phyloP scores from a whole-genome alignment of 1,284 basidiomycete genomes.

The Naganishia liquefaciens region DNA sequence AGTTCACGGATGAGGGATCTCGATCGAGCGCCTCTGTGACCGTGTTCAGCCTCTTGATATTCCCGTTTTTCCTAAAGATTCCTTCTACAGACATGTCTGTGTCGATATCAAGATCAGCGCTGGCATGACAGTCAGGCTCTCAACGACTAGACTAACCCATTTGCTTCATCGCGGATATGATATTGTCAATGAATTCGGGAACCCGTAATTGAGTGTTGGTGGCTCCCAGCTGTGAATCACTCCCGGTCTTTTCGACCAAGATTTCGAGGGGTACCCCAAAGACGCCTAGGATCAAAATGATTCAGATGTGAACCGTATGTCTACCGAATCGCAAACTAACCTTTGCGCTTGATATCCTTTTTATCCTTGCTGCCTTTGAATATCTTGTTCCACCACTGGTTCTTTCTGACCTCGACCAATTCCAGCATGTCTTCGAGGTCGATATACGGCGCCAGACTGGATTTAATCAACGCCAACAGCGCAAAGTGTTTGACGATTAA shows the following conservation, averaged over 20 bases:
- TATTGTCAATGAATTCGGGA: slow-evolving; percentile 96
- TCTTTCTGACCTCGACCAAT: slow-evolving; percentile 88
- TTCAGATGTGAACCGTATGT: slow-evolving; percentile 9
- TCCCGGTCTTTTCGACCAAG: slow-evolving; percentile 91
- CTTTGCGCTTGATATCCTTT: slow-evolving; percentile 83
- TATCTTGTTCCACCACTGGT: slow-evolving; percentile 93
- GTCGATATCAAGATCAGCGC: slow-evolving; percentile 11
- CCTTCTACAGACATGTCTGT: slow-evolving; percentile 97
- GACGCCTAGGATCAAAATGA: slow-evolving; percentile 60
- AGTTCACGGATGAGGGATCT: slow-evolving; percentile 83
- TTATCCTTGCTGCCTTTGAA: slow-evolving; percentile 91
- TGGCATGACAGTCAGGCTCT: background rate
- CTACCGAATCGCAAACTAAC: slow-evolving; percentile 55
- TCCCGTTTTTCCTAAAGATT: slow-evolving; percentile 98
- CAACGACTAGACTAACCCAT: slow-evolving; percentile 81
- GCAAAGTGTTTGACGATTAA: slow-evolving; percentile 92
- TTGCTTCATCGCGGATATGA: slow-evolving; percentile 96
- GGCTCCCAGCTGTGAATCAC: slow-evolving; percentile 87
- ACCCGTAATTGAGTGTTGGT: slow-evolving; percentile 82
- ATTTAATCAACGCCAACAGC: slow-evolving; percentile 74
- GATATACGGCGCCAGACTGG: slow-evolving; percentile 74
- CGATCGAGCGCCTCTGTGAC: slow-evolving; percentile 90
- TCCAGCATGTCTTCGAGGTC: slow-evolving; percentile 92
- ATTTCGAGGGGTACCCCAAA: slow-evolving; percentile 93
- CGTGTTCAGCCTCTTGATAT: slow-evolving; percentile 88